These are phyloP conservation scores for Colletotrichum spaethianum DNA, from an alignment of 2,329 filamentous ascomycete species.

Conservation along the genomic window DNA sequence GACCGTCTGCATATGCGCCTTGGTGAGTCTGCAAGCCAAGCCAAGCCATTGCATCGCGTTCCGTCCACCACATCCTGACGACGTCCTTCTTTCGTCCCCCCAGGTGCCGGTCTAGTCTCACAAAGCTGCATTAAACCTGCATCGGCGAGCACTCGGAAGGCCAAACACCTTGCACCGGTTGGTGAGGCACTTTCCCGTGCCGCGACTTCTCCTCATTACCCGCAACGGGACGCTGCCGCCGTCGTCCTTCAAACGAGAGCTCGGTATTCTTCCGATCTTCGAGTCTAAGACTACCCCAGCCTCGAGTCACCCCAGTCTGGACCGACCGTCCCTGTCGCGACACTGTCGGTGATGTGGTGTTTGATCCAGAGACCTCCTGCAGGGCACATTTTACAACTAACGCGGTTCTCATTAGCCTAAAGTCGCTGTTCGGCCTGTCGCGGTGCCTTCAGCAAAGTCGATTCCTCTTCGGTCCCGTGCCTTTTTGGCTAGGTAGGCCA, in stretches of 20 bases:
- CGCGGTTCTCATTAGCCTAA: slow-evolving; percentile 37
- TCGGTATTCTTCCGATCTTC: slow-evolving; percentile 27
- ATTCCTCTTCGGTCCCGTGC: slow-evolving; percentile 23
- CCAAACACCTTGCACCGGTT: slow-evolving; percentile 1
- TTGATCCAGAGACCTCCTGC: slow-evolving; percentile 5
- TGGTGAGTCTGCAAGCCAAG: slow-evolving; percentile 20
- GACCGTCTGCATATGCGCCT: slow-evolving; percentile 21
- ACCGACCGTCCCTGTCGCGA: not conserved
- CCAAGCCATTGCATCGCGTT: slow-evolving; percentile 28
- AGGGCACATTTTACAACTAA: not conserved
- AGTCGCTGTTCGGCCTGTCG: slow-evolving; percentile 4
- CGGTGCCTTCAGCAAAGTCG: slow-evolving; percentile 5
- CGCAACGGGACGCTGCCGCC: not conserved
- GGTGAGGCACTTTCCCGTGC: slow-evolving; percentile 11
- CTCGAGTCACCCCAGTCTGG: not conserved
- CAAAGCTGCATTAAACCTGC: slow-evolving; percentile 29
- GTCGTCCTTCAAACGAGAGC: slow-evolving; percentile 7
- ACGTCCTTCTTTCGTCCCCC: slow-evolving; percentile 9
- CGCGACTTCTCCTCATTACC: not conserved
- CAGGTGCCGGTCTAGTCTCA: slow-evolving; percentile 23
- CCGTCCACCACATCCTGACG: slow-evolving; percentile 27
- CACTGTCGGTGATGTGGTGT: no score
- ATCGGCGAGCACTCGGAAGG: slow-evolving; percentile 13
- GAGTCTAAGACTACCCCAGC: not conserved
- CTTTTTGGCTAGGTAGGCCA: not conserved